These are phyloP conservation scores for Chimonanthus praecox DNA, from an alignment of 164 flowering plant genomes.

Conservation along the genomic window DNA sequence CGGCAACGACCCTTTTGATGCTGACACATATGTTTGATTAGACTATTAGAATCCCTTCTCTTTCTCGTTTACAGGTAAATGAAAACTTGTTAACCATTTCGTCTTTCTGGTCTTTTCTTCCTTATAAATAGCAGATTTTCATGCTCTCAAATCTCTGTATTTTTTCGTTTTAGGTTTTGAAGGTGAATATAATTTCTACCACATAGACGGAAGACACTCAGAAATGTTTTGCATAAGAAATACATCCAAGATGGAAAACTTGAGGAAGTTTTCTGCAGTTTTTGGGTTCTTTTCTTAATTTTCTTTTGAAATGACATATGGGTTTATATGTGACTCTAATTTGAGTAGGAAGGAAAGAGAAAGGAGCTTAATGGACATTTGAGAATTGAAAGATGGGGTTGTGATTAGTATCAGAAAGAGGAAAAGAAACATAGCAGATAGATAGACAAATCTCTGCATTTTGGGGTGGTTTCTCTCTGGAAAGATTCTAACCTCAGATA, in stretches of 20 bases:
- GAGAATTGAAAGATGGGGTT: not conserved
- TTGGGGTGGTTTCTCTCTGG: not conserved
- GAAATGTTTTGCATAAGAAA: not conserved
- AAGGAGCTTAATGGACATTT: not conserved
- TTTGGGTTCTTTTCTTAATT: not conserved
- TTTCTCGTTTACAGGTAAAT: not conserved
- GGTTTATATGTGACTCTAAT: not conserved
- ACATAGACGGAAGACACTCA: not conserved
- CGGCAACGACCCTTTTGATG: not conserved
- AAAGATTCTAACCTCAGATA: not conserved
- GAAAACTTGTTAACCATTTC: not conserved
- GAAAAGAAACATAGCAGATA: not conserved
- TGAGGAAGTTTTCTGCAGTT: not conserved
- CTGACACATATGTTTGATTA: not conserved
- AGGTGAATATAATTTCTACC: not conserved
- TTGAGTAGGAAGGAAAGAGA: not conserved
- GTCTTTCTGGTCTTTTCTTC: not conserved
- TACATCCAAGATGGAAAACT: not conserved
- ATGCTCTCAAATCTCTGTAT: not conserved
- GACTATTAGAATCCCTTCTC: not conserved
- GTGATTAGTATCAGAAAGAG: constrained; percentile 1
- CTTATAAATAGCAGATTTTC: not conserved
- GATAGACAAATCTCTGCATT: not conserved
- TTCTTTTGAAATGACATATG: not conserved
- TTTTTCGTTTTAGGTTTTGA: not conserved